These are phyloP conservation scores for Podaxis rugospora DNA, from an alignment of 768 basidiomycete genomes.

Conservation along the genomic window DNA sequence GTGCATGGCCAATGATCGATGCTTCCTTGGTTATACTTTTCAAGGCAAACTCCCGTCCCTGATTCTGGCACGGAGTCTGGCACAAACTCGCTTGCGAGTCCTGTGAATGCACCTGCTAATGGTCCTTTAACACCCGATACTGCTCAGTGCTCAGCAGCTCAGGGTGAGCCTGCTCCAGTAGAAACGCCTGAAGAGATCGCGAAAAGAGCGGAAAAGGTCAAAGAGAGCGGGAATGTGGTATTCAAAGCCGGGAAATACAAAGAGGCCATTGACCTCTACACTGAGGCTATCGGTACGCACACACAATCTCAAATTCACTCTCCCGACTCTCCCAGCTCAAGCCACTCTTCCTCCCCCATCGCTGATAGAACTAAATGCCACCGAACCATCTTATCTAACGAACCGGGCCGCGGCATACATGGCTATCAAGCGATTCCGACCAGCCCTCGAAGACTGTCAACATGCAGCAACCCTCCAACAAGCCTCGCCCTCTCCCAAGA, in stretches of 20 bases:
- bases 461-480: conserved; percentile 64
- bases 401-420: conserved; percentile 88
- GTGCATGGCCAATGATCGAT: not conserved
- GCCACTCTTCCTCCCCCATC: not conserved
- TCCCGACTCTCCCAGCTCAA: no score
- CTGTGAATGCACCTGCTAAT: not conserved
- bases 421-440: conserved; percentile 70
- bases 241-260: conserved; percentile 65
- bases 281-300: conserved; percentile 63
- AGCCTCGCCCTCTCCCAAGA: conserved; percentile 53
- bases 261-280: conserved; percentile 72
- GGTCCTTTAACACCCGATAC: not conserved
- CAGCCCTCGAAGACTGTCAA: conserved; percentile 78
- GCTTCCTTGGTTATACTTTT: not conserved
- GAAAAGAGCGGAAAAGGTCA: conserved; percentile 54
- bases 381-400: conserved; percentile 73
- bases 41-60: not conserved
- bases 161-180: not conserved
- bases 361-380: conserved; percentile 47
- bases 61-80: not conserved
- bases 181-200: conserved; percentile 30
- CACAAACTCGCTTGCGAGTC: not conserved
- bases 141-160: not conserved
- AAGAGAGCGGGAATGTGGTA: conserved; percentile 71
- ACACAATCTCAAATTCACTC: not conserved